Evolutionary conservation across 225 moss, liverwort and hornwort genomes (phyloP), one percentile per base, ranked within the genome.

Genomic region (Pleurozium schreberi): DNA sequence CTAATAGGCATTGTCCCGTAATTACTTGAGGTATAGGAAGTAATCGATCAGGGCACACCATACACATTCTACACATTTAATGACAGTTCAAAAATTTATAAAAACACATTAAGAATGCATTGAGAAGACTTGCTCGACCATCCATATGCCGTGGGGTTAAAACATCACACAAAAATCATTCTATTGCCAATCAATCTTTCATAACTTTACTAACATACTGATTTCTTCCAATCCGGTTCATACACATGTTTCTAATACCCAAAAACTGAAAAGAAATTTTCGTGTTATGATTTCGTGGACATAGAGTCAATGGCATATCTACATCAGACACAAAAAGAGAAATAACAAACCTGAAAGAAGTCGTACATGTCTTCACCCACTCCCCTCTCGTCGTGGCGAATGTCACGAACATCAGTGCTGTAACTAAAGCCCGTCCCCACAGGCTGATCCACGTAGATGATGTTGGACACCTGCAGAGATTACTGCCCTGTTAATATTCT

Each of bases 391-490:
- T 94, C 91, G 76, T 94, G 93, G 45, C 95, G 92, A 84, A 94
- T 93, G 82, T 95, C 95, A 69, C 95, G 94, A 61, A 93, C 81
- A 71, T 95, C 95, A 89, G 92, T 92, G 86, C 94, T 95, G 91
- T 94, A 94, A 88, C 95, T 95, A 90, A 95, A 95, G 43, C 95
- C 95, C 33, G 95, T 95, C 81, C 95, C 95, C 83, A 94, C 92
- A 85, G 95, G 95, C 90, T 95, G 95, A 87, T 95, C 95, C 81
- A 95, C 95, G 60, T 94, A 95, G 82, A 95, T 93, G 47, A 95
- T 95, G 77, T 71, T 95, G 31, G 95, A 95, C 45, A 94, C 93
- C 95, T 95, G 87, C 63, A 53, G 28, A 89, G 53, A 76, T 78
- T 60, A 86, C 58, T 49, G 63, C 57, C 50, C 38, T 83, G 30